These are phyloP conservation scores for Rhodotorula sp. DNA, from an alignment of 1,284 basidiomycete species.

Conservation along the genomic window DNA sequence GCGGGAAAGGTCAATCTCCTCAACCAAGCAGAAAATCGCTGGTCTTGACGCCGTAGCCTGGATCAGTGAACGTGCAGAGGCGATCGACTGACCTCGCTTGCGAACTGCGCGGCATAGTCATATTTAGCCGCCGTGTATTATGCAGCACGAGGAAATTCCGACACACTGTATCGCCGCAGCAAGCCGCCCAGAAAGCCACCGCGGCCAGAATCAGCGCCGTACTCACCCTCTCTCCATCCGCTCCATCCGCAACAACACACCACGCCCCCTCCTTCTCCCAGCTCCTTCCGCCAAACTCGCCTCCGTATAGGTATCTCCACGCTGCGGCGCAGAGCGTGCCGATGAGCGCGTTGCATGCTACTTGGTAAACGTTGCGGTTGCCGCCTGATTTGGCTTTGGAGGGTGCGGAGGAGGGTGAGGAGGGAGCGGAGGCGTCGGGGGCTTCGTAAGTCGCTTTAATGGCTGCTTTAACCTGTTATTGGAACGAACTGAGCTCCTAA, in stretches of 20 bases:
- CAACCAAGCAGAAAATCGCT: neutral
- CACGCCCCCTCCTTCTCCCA: conserved; percentile 46
- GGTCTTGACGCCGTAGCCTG: too few species aligned
- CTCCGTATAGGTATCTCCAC: conserved; percentile 38
- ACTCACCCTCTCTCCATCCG: conserved; percentile 51
- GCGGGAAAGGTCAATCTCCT: neutral
- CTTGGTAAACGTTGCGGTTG: conserved; percentile 73
- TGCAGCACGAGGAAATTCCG: neutral
- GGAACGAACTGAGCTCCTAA: neutral
- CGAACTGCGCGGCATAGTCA: conserved; percentile 15
- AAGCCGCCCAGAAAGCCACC: conserved; percentile 68
- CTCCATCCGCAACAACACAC: conserved; percentile 55
- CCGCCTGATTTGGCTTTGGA: conserved; percentile 55
- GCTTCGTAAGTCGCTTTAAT: conserved; percentile 75
- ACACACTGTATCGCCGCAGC: conserved; percentile 75
- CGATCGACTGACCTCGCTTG: conserved; percentile 28
- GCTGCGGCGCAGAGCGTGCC: conserved; percentile 55
- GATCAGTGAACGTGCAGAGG: neutral
- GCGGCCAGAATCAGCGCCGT: conserved; percentile 63
- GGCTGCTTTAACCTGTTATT: conserved; percentile 50
- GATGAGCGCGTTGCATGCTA: conserved; percentile 65
- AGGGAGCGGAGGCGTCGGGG: conserved; percentile 1
- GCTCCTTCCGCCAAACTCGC: conserved; percentile 30
- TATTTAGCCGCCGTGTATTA: neutral
- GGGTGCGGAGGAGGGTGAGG: neutral